Conservation (phyloP, 352 stramenopile genomes). For the Phytophthora europaea region DNA sequence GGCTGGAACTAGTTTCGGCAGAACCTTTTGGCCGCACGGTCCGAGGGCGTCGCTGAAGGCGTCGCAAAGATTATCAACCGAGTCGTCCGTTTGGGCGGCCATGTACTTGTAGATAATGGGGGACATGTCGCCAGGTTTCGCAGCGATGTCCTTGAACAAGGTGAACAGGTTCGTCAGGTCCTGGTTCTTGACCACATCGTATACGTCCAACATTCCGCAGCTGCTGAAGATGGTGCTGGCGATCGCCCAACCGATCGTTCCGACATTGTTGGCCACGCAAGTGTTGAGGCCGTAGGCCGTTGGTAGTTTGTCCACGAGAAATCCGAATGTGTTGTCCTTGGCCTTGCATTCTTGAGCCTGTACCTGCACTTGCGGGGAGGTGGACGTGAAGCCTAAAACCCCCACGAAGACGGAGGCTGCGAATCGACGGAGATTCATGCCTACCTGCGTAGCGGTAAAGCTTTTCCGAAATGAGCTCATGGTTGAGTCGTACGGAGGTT, state of each 20-base stretch:
- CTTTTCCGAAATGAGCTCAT: constrained; percentile 30
- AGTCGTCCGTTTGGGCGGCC: constrained; percentile 36
- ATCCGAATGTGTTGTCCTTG: constrained; percentile 30
- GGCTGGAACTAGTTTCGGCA: constrained; percentile 42
- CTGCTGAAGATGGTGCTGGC: constrained; percentile 43
- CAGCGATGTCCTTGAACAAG: constrained; percentile 47
- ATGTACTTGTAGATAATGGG: constrained; percentile 60
- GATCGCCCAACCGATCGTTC: constrained; percentile 34
- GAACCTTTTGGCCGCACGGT: constrained; percentile 51
- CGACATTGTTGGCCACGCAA: constrained; percentile 62
- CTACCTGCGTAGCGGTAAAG: constrained; percentile 11
- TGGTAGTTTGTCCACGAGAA: constrained; percentile 44
- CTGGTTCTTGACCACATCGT: constrained; percentile 43
- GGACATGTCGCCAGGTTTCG: constrained; percentile 46
- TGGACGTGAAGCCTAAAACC: constrained; percentile 22
- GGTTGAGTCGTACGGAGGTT: not conserved
- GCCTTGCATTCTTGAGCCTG: constrained; percentile 38
- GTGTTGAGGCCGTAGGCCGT: constrained; percentile 54
- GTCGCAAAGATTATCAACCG: constrained; percentile 56
- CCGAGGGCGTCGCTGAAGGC: constrained; percentile 48
- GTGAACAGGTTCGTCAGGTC: constrained; percentile 37
- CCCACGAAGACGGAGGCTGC: constrained; percentile 24
- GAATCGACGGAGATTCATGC: constrained; percentile 38
- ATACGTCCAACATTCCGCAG: constrained; percentile 52
- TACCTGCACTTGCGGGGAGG: constrained; percentile 5